Base-by-base conservation (phyloP, 805 yeast genomes). In the Hanseniaspora clermontiae region DNA sequence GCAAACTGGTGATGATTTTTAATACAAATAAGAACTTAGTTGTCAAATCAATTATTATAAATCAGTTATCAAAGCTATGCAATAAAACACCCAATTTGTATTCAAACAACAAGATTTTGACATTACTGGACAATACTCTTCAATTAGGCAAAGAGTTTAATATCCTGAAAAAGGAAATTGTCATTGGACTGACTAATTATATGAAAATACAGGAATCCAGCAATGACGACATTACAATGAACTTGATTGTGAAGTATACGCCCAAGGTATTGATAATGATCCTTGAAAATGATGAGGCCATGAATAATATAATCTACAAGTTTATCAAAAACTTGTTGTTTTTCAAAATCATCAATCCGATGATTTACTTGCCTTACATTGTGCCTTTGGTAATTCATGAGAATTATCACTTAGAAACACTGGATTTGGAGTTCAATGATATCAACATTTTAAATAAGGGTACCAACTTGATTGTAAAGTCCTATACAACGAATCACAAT, bases 151-250 rank as follows among this genome's bases (percentile, higher is more conserved):
- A 24, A 12, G 32, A 42, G 32, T 24, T 3, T 31, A 42, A 24
- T 42, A n/a, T 24, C 24, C 15, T 42, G 9, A 42, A 51, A 29
- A 24, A 27, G 8, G 37, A 43, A 17, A 12, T 45, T 43, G 46
- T 51, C 1, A 37, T 12, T 27, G 46, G n/a, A 31, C 15, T 53
- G 24, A 46, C 47, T 1, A 8, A 38, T 11, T 53, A 46, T 31
- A 38, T 53, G 43, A 38, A 36, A 32, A 17, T 11, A 29, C 57
- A 53, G 39, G 57, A 53, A 32, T 12, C 31, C 32, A 42, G 31
- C 17, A 42, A 42, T 6, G 31, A 42, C 17, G 45, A 42, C 31
- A 42, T 42, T 8, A 14, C 31, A n/a, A 17, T 42, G 31, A 42
- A 42, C 17, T 42, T 42, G 45, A 24, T 42, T 14, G 45, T 24